Base-by-base conservation (phyloP, 2,329 filamentous ascomycete genomes). In the Gnomoniopsis smithogilvyi region DNA sequence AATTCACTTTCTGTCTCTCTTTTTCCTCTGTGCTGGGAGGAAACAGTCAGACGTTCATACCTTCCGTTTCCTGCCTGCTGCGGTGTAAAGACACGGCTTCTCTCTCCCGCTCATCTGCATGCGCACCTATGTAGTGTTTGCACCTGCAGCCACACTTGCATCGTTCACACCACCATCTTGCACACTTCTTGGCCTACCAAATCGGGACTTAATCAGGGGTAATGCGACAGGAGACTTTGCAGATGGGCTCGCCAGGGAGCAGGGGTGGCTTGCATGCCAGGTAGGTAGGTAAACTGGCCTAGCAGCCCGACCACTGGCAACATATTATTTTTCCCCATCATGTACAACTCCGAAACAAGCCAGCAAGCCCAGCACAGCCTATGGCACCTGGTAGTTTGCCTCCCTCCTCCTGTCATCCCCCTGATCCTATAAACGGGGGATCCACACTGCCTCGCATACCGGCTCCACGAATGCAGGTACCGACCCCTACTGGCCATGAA, bases 371-470 rank as follows among this genome's bases (percentile, higher is more conserved):
- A 56, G 48, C 52, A 58, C 51, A 65, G 62, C 71, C 72, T 70
- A 73, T 73, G 68, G 68, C 59, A 52, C 51, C 46, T 48, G 61
- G 30, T 54, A 48, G 34, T 62, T 57, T 45, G 49, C 21, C 53
- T 55, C 57, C 58, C 46, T 58, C 61, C 63, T 60, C 52, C 62
- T 54, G 48, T 62, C 60, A 51, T 63, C 64, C 67, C n/a, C 65
- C 67, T 67, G 65, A 63, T 60, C 64, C 67, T 67, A 67, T 70
- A 64, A 65, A 63, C 60, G 65, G 4, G 15, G 24, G 66, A 70
- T 70, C 72, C 69, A 68, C 67, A 64, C 69, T 71, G 71, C 74
- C 65, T 75, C 74, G 70, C 74, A 76, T 72, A 68, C 61, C 64
- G 66, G 65, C 66, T 66, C 65, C 62, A 63, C 66, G 63, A 70